Evolutionary conservation across 2,329 filamentous ascomycete species (phyloP).

Genomic region (Aspergillus floridensis): DNA sequence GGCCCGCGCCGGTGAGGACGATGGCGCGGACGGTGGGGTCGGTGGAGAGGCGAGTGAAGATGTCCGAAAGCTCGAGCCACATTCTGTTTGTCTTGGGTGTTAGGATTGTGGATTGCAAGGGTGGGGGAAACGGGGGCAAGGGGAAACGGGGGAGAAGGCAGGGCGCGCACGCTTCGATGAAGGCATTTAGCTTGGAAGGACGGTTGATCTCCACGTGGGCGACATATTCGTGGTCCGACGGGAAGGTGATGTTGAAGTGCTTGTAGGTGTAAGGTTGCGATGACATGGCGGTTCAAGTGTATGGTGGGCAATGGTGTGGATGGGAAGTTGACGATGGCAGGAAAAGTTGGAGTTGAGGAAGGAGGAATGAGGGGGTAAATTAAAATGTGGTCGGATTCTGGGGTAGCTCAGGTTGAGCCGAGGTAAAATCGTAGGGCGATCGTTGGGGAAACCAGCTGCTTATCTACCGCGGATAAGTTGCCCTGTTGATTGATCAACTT

Average conservation of each 20-base stretch:
- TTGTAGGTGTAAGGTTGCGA: conserved; percentile 33
- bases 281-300: conserved; percentile 18
- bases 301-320: background rate
- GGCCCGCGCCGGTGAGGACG: conserved; percentile 76
- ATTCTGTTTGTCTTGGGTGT: conserved; percentile 51
- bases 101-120: background rate
- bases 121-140: too few species aligned
- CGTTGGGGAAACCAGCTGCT: background rate
- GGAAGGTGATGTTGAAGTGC: conserved; percentile 72
- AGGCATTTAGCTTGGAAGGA: conserved; percentile 82
- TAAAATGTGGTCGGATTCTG: background rate
- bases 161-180: conserved; percentile 60
- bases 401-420: background rate
- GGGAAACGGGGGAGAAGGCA: background rate
- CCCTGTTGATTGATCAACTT: too few species aligned
- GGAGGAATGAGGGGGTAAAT: background rate
- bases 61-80: conserved; percentile 74
- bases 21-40: conserved; percentile 73
- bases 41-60: conserved; percentile 70
- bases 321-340: background rate
- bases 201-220: conserved; percentile 93
- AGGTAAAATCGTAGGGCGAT: background rate
- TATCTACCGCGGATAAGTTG: too few species aligned
- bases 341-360: background rate
- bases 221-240: conserved; percentile 60